phyloP scores from a whole-genome alignment of 345 rosid species.

The Trapa incisa region DNA sequence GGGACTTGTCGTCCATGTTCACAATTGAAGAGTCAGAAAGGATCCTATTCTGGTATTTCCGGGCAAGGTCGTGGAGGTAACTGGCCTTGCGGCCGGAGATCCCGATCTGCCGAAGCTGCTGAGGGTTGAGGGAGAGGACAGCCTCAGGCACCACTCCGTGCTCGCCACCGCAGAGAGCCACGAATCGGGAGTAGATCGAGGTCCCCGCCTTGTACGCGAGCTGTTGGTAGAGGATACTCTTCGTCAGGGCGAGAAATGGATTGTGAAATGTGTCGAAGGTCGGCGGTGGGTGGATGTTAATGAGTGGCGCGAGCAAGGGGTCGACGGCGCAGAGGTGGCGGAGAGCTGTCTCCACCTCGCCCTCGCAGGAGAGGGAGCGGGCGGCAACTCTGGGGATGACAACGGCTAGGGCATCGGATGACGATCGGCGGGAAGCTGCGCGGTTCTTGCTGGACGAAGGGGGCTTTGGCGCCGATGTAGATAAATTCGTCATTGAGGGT shows the following conservation, averaged over 20 bases:
- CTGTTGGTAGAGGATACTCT: conserved; percentile 88
- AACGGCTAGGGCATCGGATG: conserved; percentile 14
- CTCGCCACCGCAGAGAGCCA: conserved; percentile 76
- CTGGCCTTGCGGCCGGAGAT: conserved; percentile 88
- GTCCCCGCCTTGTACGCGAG: conserved; percentile 77
- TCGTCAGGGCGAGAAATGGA: conserved; percentile 77
- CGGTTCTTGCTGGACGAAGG: conserved; percentile 15
- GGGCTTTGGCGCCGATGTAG: conserved; percentile 9
- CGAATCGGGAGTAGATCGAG: conserved; percentile 81
- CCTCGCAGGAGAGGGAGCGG: conserved; percentile 67
- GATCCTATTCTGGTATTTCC: conserved; percentile 82
- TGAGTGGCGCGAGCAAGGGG: conserved; percentile 53
- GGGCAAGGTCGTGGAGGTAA: conserved; percentile 83
- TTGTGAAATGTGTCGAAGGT: conserved; percentile 63
- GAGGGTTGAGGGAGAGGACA: conserved; percentile 56
- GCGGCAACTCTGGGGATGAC: conserved; percentile 30
- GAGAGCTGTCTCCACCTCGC: conserved; percentile 72
- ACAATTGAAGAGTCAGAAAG: conserved; percentile 70
- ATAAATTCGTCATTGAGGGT: conserved; percentile 1
- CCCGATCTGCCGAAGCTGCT: conserved; percentile 80
- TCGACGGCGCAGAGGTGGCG: conserved; percentile 66
- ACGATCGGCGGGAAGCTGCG: conserved; percentile 26
- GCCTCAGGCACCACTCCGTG: conserved; percentile 59
- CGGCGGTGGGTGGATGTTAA: conserved; percentile 60
- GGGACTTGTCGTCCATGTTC: conserved; percentile 88